phyloP scores from a whole-genome alignment of 257 asterid genomes.

The Anisodus acutangulus region DNA sequence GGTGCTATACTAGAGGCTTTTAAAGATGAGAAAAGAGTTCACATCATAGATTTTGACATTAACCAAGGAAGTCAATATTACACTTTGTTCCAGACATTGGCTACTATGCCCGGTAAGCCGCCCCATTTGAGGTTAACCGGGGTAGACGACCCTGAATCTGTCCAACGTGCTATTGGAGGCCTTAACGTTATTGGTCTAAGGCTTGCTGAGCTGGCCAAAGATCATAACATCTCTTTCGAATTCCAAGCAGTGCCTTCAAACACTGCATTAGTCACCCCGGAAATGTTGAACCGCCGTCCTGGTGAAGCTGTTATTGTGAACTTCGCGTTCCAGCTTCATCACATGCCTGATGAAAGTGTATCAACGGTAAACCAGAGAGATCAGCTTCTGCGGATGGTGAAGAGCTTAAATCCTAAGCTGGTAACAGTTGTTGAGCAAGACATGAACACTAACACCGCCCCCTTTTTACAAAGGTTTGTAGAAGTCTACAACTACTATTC shows the following conservation, averaged over 20 bases:
- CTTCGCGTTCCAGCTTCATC: constrained; percentile 98
- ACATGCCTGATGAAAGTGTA: constrained; percentile 95
- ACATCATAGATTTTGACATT: constrained; percentile 81
- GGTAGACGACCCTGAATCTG: constrained; percentile 93
- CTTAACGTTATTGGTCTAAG: constrained; percentile 67
- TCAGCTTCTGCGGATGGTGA: constrained; percentile 90
- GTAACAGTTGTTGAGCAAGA: constrained; percentile 93
- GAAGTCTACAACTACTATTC: constrained; percentile 78
- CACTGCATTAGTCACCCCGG: constrained; percentile 65
- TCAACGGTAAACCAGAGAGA: constrained; percentile 76
- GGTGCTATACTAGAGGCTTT: constrained; percentile 81
- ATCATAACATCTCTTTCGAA: constrained; percentile 65
- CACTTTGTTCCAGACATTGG: constrained; percentile 72
- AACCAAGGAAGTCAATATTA: constrained; percentile 98
- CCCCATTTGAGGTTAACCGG: constrained; percentile 76
- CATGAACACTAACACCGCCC: constrained; percentile 87
- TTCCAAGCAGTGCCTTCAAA: constrained; percentile 68
- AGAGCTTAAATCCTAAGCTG: constrained; percentile 72
- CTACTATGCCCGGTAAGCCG: constrained; percentile 52
- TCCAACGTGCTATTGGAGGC: constrained; percentile 83
- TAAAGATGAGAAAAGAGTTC: constrained; percentile 66
- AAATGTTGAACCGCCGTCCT: constrained; percentile 56
- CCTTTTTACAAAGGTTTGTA: constrained; percentile 72
- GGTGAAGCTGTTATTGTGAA: constrained; percentile 78
- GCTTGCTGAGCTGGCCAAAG: constrained; percentile 67